phyloP scores from a whole-genome alignment of 345 rosid species.

The sweet orange (Citrus sinensis) region DVS_A1.0 CM039161.1:1661501-1662000 shows the following conservation, averaged over 20 bases:
- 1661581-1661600: constrained; percentile 50
- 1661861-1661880: constrained; percentile 71
- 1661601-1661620: constrained; percentile 54
- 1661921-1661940: constrained; percentile 65
- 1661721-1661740: constrained; percentile 80
- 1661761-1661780: constrained; percentile 44
- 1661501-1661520: constrained; percentile 35
- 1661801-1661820: constrained; percentile 75
- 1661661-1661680: constrained; percentile 96
- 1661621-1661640: constrained; percentile 65
- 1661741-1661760: constrained; percentile 80
- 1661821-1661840: constrained; percentile 53
- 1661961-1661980: constrained; percentile 80
- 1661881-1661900: constrained; percentile 68
- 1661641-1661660: constrained; percentile 71
- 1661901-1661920: constrained; percentile 72
- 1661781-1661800: constrained; percentile 57
- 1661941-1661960: constrained; percentile 77
- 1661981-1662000: constrained; percentile 74
- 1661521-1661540: constrained; percentile 24
- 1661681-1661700: constrained; percentile 76
- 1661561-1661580: constrained; percentile 29
- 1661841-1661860: constrained; percentile 82
- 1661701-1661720: constrained; percentile 51
- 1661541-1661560: constrained; percentile 14